These are phyloP conservation scores for Ceratobasidium sp. DNA, from an alignment of 1,284 basidiomycete species.

Conservation along the genomic window DNA sequence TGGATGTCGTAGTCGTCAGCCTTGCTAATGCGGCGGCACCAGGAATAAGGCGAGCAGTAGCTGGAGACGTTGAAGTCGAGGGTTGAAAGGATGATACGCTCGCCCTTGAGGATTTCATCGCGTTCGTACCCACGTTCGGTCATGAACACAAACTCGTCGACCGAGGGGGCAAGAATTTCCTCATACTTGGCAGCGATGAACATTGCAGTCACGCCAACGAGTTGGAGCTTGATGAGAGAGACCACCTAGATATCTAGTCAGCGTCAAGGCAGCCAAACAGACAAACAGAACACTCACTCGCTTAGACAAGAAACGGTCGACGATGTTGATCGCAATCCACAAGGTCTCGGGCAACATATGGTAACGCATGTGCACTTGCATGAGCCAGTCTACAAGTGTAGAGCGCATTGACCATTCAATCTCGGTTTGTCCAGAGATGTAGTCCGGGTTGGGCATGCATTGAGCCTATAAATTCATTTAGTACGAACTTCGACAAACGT, in stretches of 20 bases:
- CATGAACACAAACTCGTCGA: constrained; percentile 98
- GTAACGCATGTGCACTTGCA: constrained; percentile 71
- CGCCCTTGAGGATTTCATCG: constrained; percentile 98
- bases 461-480: constrained; percentile 65
- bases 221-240: constrained; percentile 69
- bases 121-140: constrained; percentile 92
- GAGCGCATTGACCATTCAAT: constrained; percentile 85
- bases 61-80: constrained; percentile 95
- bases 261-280: constrained; percentile 53
- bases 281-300: constrained; percentile 60
- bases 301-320: constrained; percentile 70
- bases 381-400: constrained; percentile 59
- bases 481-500: constrained; percentile 17
- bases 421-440: constrained; percentile 95
- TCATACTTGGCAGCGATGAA: constrained; percentile 74
- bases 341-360: constrained; percentile 75
- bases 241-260: constrained; percentile 62
- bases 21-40: constrained; percentile 98
- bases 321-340: constrained; percentile 73
- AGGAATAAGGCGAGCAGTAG: constrained; percentile 99
- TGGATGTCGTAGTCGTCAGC: constrained; percentile 99
- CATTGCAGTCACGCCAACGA: constrained; percentile 72
- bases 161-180: constrained; percentile 80
- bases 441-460: constrained; percentile 92
- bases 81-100: constrained; percentile 86